These are phyloP conservation scores for Discostella pseudostelligera DNA, from an alignment of 108 stramenopile species.

Conservation along the genomic window DNA sequence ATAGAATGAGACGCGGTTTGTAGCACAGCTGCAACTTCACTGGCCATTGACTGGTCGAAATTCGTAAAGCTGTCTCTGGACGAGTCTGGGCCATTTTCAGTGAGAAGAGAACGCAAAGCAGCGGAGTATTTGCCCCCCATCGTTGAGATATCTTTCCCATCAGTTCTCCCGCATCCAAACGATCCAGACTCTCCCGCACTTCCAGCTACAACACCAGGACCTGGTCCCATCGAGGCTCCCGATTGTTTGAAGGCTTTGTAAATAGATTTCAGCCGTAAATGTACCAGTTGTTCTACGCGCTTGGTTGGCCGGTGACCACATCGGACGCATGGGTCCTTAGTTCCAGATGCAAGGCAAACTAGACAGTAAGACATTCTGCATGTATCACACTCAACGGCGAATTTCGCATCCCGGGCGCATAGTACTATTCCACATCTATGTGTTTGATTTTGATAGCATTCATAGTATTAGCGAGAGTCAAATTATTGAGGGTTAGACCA, in stretches of 20 bases:
- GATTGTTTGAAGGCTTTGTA: constrained; percentile 91
- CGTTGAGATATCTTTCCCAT: constrained; percentile 37
- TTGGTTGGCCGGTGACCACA: constrained; percentile 88
- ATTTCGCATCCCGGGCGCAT: constrained; percentile 89
- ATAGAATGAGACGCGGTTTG: constrained; percentile 58
- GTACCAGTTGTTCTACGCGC: constrained; percentile 89
- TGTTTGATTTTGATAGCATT: neutral
- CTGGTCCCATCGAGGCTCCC: constrained; percentile 38
- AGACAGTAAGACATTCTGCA: constrained; percentile 88
- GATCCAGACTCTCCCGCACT: constrained; percentile 13
- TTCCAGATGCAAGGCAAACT: constrained; percentile 85
- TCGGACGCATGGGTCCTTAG: constrained; percentile 87
- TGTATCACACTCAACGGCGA: constrained; percentile 94
- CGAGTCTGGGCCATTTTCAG: constrained; percentile 41
- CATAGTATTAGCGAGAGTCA: too few relatives aligned
- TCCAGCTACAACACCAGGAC: constrained; percentile 21
- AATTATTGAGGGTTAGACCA: too few relatives aligned
- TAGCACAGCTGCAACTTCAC: constrained; percentile 57
- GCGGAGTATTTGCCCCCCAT: constrained; percentile 50
- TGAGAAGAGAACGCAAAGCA: constrained; percentile 42
- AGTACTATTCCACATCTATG: constrained; percentile 87
- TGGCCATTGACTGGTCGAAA: constrained; percentile 58
- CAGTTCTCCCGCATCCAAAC: constrained; percentile 4
- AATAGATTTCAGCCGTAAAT: constrained; percentile 86
- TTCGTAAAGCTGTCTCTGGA: constrained; percentile 34